Evolutionary conservation across 352 stramenopile genomes (phyloP), one percentile per base, ranked within the genome.

Genomic region (Pythium coloratum): DNA sequence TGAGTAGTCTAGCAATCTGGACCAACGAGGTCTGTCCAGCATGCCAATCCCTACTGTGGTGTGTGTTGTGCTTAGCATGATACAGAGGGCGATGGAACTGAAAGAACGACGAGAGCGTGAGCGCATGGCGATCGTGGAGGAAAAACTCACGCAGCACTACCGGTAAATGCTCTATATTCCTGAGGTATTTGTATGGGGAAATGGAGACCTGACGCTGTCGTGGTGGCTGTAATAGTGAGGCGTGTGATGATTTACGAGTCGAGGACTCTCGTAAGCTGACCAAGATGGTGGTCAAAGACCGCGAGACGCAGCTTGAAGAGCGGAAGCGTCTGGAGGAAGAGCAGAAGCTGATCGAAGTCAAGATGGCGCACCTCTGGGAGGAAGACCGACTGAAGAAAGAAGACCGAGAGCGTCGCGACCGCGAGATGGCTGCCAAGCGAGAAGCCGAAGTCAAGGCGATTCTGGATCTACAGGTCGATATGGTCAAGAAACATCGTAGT

Each of bases 121-220:
- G 26, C 74, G 84, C 14, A 72, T 66, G 16, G 78, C 74, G 7
- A 75, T 91, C 49, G 86, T 91, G 20, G 77, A 94, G 40, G 82
- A 91, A 65, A 94, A 94, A 64, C 63, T 73, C 1, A 71, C 89
- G 64, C 86, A 94, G 58, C 84, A 92, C 40, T 92, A 92, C 51
- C 77, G 85, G 81, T 90, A 59, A 32, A 75, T 58, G 0, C 16
- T 46, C 7, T 59, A 16, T 62, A 32, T 26, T 56, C 4, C 13
- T 24, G 20, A 24, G 20, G 20, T 24, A 0, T 24, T 24, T 24
- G 20, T 24, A 24, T 24, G 20, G 20, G 20, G 20, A 24, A 24
- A 24, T 24, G 20, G 20, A 24, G 20, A 24, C 20, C 42, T 38
- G n/a, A 54, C n/a, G 2, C 16, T 53, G 2, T 42, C 2, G n/a